These are phyloP conservation scores for Sonneratia alba DNA, from an alignment of 345 rosid species.

Conservation along the genomic window DNA sequence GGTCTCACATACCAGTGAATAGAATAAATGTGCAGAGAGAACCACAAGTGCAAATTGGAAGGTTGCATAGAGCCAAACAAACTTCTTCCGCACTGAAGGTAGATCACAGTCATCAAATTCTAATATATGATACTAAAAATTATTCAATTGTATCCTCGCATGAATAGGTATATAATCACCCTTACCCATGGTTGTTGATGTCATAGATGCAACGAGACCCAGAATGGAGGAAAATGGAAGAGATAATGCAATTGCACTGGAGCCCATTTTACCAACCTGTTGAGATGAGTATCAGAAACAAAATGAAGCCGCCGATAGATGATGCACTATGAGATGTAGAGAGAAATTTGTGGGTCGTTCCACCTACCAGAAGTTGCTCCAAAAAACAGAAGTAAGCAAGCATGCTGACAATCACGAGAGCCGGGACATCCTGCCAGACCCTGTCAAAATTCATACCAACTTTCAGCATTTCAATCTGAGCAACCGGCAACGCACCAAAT, in stretches of 20 bases:
- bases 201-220: constrained; percentile 93
- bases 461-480: not conserved
- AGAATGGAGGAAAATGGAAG: constrained; percentile 90
- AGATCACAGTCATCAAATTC: constrained; percentile 7
- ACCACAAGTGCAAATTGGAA: constrained; percentile 62
- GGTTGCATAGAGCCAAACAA: constrained; percentile 64
- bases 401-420: constrained; percentile 3
- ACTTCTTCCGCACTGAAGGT: constrained; percentile 46
- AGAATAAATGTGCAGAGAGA: constrained; percentile 66
- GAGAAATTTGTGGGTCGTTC: not conserved
- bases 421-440: constrained; percentile 29
- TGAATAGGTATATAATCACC: not conserved
- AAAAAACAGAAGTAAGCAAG: constrained; percentile 4
- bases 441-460: constrained; percentile 25
- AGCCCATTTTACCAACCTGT: constrained; percentile 63
- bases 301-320: not conserved
- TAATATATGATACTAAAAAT: not conserved
- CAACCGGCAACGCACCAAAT: not conserved
- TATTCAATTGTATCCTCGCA: not conserved
- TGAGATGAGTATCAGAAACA: constrained; percentile 6
- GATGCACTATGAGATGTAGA: not conserved
- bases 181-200: constrained; percentile 88
- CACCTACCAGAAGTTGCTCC: constrained; percentile 5
- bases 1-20: constrained; percentile 48
- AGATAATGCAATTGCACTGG: constrained; percentile 85